Conservation (phyloP, 768 basidiomycete species). For the Lactarius psammicola region DNA sequence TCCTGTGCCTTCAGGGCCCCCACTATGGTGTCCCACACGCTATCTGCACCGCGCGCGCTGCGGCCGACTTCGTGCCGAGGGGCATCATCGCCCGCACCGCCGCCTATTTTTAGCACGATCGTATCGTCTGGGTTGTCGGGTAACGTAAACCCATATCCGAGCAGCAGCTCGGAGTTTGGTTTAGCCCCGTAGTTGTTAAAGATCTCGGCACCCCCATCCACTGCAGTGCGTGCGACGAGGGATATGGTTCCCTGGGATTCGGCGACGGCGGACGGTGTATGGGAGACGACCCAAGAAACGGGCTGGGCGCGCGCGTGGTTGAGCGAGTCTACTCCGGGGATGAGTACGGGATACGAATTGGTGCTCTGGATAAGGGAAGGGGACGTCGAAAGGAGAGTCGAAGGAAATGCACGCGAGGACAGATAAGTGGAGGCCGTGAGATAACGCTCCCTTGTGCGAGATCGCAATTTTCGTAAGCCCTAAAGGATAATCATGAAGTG, state of each 20-base stretch:
- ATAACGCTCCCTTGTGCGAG: conserved; percentile 59
- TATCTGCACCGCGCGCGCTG: conserved; percentile 50
- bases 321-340: conserved; percentile 83
- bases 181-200: conserved; percentile 94
- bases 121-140: conserved; percentile 82
- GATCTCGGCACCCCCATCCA: conserved; percentile 52
- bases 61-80: conserved; percentile 66
- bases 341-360: conserved; percentile 68
- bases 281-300: conserved; percentile 74
- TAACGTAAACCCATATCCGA: conserved; percentile 90
- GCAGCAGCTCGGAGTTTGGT: conserved; percentile 83
- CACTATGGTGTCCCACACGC: conserved; percentile 58
- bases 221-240: conserved; percentile 53
- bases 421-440: conserved; percentile 71
- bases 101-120: conserved; percentile 74
- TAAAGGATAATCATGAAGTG: conserved; percentile 10
- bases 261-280: conserved; percentile 21
- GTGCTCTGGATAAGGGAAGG: conserved; percentile 53
- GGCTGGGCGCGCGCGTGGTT: conserved; percentile 82
- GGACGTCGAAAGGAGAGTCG: conserved; percentile 61
- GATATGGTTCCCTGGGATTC: conserved; percentile 46
- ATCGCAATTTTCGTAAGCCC: neutral
- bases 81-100: conserved; percentile 34
- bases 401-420: conserved; percentile 90
- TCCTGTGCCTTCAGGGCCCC: conserved; percentile 34